Percentiles rank a stretch among this genome's conserved stretches.
Conservation (phyloP, 257 asterid species). For the Solanum pinnatisectum region DNA sequence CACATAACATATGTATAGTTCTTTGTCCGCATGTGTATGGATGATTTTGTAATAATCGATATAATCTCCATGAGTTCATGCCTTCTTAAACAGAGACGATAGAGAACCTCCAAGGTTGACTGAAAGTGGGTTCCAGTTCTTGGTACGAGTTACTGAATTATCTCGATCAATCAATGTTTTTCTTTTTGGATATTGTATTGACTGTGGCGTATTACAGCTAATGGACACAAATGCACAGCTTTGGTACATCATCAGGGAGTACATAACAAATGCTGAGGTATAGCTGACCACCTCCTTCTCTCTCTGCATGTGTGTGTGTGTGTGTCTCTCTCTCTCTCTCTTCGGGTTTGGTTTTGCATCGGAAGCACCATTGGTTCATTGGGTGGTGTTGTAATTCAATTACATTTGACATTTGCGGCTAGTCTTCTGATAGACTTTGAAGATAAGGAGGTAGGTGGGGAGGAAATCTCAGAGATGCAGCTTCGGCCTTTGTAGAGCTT, state of each 20-base stretch:
- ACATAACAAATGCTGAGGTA: constrained; percentile 91
- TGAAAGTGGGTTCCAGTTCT: constrained; percentile 92
- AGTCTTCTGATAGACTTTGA: not conserved
- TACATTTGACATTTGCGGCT: not conserved
- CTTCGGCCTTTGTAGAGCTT: not conserved
- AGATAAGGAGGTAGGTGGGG: not conserved
- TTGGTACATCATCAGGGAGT: constrained; percentile 98
- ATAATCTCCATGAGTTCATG: constrained; percentile 17
- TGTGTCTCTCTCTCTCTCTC: not conserved
- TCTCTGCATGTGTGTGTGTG: not conserved
- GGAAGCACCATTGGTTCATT: not conserved
- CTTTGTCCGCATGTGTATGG: not conserved
- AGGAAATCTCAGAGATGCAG: not conserved
- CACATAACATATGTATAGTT: not conserved
- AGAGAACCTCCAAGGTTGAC: constrained; percentile 80
- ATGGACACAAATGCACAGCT: constrained; percentile 98
- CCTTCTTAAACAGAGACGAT: constrained; percentile 59
- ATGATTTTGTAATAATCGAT: constrained; percentile 3
- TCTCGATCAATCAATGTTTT: constrained; percentile 4
- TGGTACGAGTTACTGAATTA: constrained; percentile 47
- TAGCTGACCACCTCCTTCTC: not conserved
- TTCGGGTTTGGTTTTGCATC: not conserved
- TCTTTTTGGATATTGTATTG: constrained; percentile 14
- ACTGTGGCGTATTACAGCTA: constrained; percentile 49
- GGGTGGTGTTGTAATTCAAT: not conserved